A percentile compares a stretch with the other conserved stretches of the same genome.
phyloP scores from a whole-genome alignment of 1,284 basidiomycete genomes.

The Apiotrichum akiyoshidainum region DNA sequence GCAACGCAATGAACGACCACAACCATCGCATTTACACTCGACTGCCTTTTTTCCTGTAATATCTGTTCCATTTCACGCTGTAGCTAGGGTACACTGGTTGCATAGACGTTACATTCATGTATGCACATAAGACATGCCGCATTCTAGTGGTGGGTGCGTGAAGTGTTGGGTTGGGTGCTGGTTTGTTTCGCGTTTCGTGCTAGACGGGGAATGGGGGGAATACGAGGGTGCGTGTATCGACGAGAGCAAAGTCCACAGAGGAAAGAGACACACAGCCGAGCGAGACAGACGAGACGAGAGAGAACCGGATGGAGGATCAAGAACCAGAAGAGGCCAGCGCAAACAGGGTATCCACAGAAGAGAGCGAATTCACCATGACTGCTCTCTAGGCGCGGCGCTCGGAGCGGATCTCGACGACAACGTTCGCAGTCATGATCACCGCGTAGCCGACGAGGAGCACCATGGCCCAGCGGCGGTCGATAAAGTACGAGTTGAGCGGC shows the following conservation, averaged over 20 bases:
- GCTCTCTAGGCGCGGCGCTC: slow-evolving; percentile 19
- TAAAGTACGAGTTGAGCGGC: slow-evolving; percentile 75
- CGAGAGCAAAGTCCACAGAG: too few relatives aligned
- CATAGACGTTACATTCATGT: slow-evolving; percentile 7
- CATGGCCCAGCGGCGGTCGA: slow-evolving; percentile 75
- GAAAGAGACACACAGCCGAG: too few relatives aligned
- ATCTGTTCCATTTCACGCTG: not conserved
- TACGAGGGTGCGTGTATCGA: too few relatives aligned
- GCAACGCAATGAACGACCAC: not conserved
- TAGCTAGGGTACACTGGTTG: slow-evolving; percentile 4
- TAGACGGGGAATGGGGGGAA: too few relatives aligned
- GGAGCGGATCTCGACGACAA: slow-evolving; percentile 64
- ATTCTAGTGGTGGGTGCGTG: not conserved
- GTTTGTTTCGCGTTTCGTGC: not conserved
- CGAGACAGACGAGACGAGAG: too few relatives aligned
- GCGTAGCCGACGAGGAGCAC: slow-evolving; percentile 72
- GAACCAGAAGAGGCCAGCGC: too few relatives aligned
- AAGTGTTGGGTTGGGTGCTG: not conserved
- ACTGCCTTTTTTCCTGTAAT: not conserved
- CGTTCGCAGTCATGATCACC: slow-evolving; percentile 67
- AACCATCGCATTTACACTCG: not conserved
- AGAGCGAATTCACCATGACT: not conserved
- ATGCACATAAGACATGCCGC: slow-evolving; percentile 3
- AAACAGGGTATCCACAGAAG: not conserved
- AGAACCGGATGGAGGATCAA: too few relatives aligned